These are phyloP conservation scores for Pythium sp. DNA, from an alignment of 352 stramenopile genomes.

Conservation along the genomic window DNA sequence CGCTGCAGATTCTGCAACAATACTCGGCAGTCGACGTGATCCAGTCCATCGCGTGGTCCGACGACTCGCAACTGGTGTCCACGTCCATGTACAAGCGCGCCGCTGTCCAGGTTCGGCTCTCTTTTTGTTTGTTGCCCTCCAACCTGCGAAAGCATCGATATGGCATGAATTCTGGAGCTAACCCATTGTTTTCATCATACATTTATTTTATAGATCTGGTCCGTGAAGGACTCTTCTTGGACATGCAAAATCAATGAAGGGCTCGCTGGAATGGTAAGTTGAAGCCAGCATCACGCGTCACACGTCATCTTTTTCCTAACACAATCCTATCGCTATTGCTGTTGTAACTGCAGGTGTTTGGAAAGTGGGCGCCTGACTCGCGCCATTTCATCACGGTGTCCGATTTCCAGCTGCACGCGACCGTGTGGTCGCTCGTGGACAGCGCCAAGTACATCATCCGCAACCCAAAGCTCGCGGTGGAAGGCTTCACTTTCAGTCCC, in stretches of 20 bases:
- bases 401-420: slow-evolving; percentile 84
- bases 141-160: neutral
- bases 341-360: slow-evolving; percentile 20
- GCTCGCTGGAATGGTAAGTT: slow-evolving; percentile 50
- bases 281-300: neutral
- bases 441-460: slow-evolving; percentile 57
- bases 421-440: slow-evolving; percentile 76
- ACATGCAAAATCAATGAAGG: slow-evolving; percentile 77
- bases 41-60: slow-evolving; percentile 55
- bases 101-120: slow-evolving; percentile 43
- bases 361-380: slow-evolving; percentile 54
- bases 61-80: slow-evolving; percentile 63
- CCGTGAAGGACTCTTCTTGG: slow-evolving; percentile 58
- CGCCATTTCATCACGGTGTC: slow-evolving; percentile 75
- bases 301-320: neutral
- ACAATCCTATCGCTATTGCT: neutral
- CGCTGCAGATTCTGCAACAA: slow-evolving; percentile 64
- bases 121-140: neutral
- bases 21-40: slow-evolving; percentile 55
- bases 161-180: neutral
- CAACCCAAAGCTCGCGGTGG: slow-evolving; percentile 60
- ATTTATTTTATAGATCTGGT: slow-evolving; percentile 42
- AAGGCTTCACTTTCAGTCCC: slow-evolving; percentile 64
- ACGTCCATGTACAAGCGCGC: slow-evolving; percentile 65
- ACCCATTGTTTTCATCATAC: neutral